Base-by-base conservation (phyloP, 2,329 filamentous ascomycete species). In the Diplocarpon mali region DNA sequence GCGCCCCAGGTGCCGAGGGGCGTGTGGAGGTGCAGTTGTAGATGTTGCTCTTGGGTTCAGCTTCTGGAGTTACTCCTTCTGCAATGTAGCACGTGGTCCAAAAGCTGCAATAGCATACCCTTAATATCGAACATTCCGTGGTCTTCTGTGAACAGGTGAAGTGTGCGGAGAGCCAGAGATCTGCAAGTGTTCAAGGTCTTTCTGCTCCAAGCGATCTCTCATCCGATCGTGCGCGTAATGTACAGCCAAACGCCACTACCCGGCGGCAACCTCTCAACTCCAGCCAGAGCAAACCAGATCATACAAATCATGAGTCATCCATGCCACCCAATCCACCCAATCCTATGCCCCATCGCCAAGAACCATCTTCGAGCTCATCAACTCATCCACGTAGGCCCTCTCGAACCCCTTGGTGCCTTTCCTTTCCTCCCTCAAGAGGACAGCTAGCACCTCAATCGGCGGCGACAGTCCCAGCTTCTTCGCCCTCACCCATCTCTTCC, bases 401-500 rank as follows among this genome's bases (percentile, higher is more conserved):
- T 92, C 75, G 29, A 73, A 63, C 28, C 67, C 70, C 29, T 62
- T 57, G 29, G 72, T 72, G 0, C 70, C 71, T 46, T 67, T 73
- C 5, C 73, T 67, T 58, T 83, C 77, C 59, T 87, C 81, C 59
- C 79, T 82, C 44, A 94, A 57, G 38, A 96, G 66, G 13, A 96
- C 84, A 0, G 88, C 85, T 5, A 96, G 72, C 3, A 95, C 88
- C 63, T 96, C 90, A 20, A 95, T 74, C 0, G 92, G 90, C 1
- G 92, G 92, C 28, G 82, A 74, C n/a, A 98, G 70, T 2, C 83
- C 81, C n/a, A 98, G 69, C 45, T 71, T 72, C 43, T 94, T 74
- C 4, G 92, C 92, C 37, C 92, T 78, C 60, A 85, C 77, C 92
- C 92, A 98, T 29, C 92, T 81, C 67, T 83, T 85, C 55, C 83